Conservation (phyloP, 108 stramenopile genomes). For the Nitzschia sp. region DNA sequence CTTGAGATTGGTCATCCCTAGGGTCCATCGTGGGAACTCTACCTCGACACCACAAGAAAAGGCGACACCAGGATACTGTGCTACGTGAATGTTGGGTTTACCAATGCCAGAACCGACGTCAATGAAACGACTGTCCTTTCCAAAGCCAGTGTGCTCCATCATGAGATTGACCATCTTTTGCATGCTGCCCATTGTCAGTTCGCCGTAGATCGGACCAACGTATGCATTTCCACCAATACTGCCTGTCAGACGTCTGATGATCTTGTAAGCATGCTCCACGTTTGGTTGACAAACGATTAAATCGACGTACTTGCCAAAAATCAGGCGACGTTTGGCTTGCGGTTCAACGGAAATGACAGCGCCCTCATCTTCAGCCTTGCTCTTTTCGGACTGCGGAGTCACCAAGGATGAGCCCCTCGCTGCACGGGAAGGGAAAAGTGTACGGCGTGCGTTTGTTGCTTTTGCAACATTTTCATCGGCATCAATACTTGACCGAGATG, state of each 20-base stretch:
- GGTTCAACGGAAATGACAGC: conserved; percentile 3
- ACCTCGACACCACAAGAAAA: conserved; percentile 93
- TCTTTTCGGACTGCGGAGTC: conserved; percentile 3
- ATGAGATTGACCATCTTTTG: conserved; percentile 87
- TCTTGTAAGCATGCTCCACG: conserved; percentile 54
- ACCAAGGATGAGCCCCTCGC: background rate
- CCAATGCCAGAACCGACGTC: conserved; percentile 98
- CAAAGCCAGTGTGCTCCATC: conserved; percentile 77
- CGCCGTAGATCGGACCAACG: conserved; percentile 93
- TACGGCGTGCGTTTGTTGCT: conserved; percentile 1
- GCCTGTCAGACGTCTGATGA: conserved; percentile 81
- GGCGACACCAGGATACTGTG: conserved; percentile 84
- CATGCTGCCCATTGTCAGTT: conserved; percentile 90
- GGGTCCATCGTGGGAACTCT: conserved; percentile 79
- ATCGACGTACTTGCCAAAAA: conserved; percentile 46
- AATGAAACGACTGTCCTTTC: conserved; percentile 82
- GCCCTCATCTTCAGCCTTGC: background rate
- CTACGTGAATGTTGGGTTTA: conserved; percentile 97
- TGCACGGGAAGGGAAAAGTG: conserved; percentile 2
- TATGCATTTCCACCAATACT: conserved; percentile 89
- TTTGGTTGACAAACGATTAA: conserved; percentile 44
- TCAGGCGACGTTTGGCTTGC: conserved; percentile 37
- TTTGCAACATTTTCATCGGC: background rate
- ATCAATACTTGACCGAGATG: background rate
- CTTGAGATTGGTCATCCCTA: conserved; percentile 77